Conservation (phyloP, 371 early-diverging fungal species). For the Mortierella sp. region DNA sequence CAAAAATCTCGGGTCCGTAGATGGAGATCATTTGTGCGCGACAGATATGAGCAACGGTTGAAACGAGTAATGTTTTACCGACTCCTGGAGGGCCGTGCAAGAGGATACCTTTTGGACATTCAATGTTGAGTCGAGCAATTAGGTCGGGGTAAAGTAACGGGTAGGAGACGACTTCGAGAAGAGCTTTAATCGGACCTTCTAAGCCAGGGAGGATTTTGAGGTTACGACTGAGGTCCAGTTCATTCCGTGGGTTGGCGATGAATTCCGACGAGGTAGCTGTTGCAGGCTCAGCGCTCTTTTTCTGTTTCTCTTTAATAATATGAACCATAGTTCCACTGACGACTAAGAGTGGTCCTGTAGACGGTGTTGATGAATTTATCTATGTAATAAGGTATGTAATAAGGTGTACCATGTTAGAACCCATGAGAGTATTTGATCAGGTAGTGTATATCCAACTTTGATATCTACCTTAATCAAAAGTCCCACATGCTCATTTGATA, state of each 20-base stretch:
- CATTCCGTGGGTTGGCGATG: neutral
- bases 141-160: conserved; percentile 79
- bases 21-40: conserved; percentile 74
- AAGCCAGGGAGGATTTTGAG: conserved; percentile 64
- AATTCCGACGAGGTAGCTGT: conserved; percentile 16
- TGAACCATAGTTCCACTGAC: conserved; percentile 45
- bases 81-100: conserved; percentile 97
- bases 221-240: conserved; percentile 14
- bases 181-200: conserved; percentile 71
- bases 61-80: conserved; percentile 92
- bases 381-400: neutral
- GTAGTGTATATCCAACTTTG: too few species aligned
- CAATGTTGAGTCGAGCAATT: conserved; percentile 76
- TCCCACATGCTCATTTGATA: conserved; percentile 21
- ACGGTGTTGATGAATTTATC: conserved; percentile 55
- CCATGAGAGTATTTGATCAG: neutral
- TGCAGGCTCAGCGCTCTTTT: conserved; percentile 11
- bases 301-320: conserved; percentile 15
- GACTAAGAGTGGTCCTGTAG: conserved; percentile 39
- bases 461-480: conserved; percentile 43
- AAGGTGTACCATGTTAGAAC: neutral
- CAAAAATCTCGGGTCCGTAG: conserved; percentile 93
- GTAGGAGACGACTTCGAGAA: conserved; percentile 84
- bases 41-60: conserved; percentile 71
- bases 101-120: conserved; percentile 91